Evolutionary conservation across 2,329 filamentous ascomycete species (phyloP), one percentile per base, ranked within the genome.

Genomic region (Furcasterigmium sp.): DNA sequence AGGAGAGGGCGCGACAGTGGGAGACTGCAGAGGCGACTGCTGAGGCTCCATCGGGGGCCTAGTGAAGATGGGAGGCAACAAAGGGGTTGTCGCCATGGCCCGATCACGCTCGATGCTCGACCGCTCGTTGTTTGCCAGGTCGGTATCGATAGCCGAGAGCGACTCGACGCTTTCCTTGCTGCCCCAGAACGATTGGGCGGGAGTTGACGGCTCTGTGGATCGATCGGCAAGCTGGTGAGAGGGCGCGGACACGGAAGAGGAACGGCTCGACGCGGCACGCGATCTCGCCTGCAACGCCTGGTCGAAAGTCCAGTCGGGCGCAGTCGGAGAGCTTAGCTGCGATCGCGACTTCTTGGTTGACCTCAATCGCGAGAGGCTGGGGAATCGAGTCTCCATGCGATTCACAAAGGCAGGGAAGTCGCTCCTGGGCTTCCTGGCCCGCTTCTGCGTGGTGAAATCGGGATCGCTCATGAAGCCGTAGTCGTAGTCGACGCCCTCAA

Each of bases 21-120:
- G 90, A 1, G 89, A 94, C 62, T 94, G 88, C 20, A 95, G 70
- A n/a, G 91, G 89, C 8, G 89, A 94, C 46, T 87, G 77, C 25
- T 84, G 71, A 2, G 76, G 75, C 34, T 78, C 64, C 36, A 70
- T 64, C 26, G 75, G 67, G 18, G 73, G 65, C 43, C 78, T 76
- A 21, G 78, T 82, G 69, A 94, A 78, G 28, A 93, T 73, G 1
- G 91, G 91, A 8, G 91, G 91, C 3, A 96, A 73, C 8, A 96
- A 74, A 30, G 91, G 91, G 3, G 91, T 96, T 4, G 85, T 85
- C 0, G 87, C 85, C 53, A 87, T 58, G 35, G 68, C 65, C 39
- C 77, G 74, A 67, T 67, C 81, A 60, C 67, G 82, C 67, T 67
- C 80, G 63, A 65, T 77, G 62, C 53, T 80, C 57, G 53, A 68